phyloP scores from a whole-genome alignment of 2,329 filamentous ascomycete species.

The Endoconidiophora polonica region DNA sequence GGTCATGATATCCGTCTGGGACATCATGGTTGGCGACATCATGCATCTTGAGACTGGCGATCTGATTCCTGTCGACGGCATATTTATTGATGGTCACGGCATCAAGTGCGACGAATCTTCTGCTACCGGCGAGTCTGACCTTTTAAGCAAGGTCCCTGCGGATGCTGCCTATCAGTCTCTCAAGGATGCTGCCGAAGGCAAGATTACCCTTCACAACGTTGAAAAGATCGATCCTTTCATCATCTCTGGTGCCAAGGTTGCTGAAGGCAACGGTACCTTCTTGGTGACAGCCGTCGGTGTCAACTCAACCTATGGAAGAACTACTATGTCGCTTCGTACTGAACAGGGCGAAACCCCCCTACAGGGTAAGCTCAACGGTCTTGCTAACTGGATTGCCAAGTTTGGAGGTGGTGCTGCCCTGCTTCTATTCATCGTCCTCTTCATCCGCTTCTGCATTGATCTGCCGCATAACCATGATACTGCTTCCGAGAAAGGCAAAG shows the following conservation, averaged over 20 bases:
- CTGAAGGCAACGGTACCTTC: conserved; percentile 36
- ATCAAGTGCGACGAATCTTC: conserved; percentile 56
- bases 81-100: conserved; percentile 40
- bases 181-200: conserved; percentile 19
- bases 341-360: conserved; percentile 36
- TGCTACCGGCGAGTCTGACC: conserved; percentile 56
- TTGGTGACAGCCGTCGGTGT: conserved; percentile 39
- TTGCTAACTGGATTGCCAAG: conserved; percentile 23
- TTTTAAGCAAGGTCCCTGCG: conserved; percentile 48
- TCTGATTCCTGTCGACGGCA: conserved; percentile 52
- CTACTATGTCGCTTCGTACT: conserved; percentile 37
- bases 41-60: conserved; percentile 54
- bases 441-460: conserved; percentile 57
- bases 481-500: conserved; percentile 37
- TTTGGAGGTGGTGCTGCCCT: conserved; percentile 48
- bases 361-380: conserved; percentile 32
- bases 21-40: conserved; percentile 53
- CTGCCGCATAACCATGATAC: conserved; percentile 33
- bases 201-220: conserved; percentile 20
- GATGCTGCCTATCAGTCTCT: conserved; percentile 41
- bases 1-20: conserved; percentile 45
- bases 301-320: conserved; percentile 36
- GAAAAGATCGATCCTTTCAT: conserved; percentile 44
- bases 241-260: conserved; percentile 37
- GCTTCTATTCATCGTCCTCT: conserved; percentile 57